Percentiles rank a stretch among this genome's conserved stretches.
phyloP scores from a whole-genome alignment of 2,329 filamentous ascomycete genomes.

The Pleurostoma richardsiae region DNA sequence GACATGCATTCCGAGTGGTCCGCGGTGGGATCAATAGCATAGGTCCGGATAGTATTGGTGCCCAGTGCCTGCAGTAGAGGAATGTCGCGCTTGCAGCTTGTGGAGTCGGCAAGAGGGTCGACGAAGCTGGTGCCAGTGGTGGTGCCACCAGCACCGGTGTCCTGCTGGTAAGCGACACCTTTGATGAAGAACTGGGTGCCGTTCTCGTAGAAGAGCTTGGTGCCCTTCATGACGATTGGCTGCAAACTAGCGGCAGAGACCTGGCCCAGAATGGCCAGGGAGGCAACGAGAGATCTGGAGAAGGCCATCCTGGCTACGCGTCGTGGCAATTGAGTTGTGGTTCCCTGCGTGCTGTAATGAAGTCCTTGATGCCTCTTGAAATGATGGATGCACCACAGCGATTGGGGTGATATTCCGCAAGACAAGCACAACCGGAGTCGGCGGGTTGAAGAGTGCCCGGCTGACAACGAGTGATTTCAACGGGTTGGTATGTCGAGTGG shows the following conservation, averaged over 20 bases:
- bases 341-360: no score
- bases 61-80: slow-evolving; percentile 71
- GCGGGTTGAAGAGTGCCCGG: no score
- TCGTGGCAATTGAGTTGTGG: no score
- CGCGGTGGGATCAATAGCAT: slow-evolving; percentile 76
- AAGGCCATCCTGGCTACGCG: neutral
- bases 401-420: no score
- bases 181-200: slow-evolving; percentile 70
- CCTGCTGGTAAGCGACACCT: slow-evolving; percentile 93
- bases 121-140: slow-evolving; percentile 54
- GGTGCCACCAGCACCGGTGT: slow-evolving; percentile 51
- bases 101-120: slow-evolving; percentile 74
- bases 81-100: slow-evolving; percentile 77
- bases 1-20: slow-evolving; percentile 85
- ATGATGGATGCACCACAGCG: no score
- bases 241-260: neutral
- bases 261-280: neutral
- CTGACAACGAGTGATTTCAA: no score
- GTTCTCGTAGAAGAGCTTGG: slow-evolving; percentile 74
- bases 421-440: no score
- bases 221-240: neutral
- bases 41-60: slow-evolving; percentile 93
- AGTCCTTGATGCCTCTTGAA: no score
- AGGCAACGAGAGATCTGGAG: neutral
- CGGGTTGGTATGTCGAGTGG: no score